Evolutionary conservation across 345 rosid genomes (phyloP).

Genomic region (Moringa oleifera): DNA sequence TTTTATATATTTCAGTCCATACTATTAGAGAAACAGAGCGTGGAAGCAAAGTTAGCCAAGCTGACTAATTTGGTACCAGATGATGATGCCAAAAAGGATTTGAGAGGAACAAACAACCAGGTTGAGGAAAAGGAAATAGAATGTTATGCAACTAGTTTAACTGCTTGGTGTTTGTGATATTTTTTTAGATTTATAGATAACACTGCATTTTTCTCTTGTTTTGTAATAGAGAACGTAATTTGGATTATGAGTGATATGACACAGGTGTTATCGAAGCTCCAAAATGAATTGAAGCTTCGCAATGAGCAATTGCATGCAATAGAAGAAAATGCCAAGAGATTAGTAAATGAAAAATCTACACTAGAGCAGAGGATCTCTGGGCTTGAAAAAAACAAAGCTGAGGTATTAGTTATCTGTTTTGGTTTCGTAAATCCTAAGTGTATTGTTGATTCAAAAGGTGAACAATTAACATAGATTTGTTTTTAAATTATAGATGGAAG

Average conservation of each 20-base stretch:
- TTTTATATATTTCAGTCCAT: constrained; percentile 41
- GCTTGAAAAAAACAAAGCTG: constrained; percentile 59
- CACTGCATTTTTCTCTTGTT: constrained; percentile 1
- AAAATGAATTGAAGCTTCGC: constrained; percentile 56
- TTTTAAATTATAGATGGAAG: constrained; percentile 40
- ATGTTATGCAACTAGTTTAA: not conserved
- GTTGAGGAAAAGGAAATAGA: constrained; percentile 29
- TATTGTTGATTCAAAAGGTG: not conserved
- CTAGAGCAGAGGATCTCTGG: constrained; percentile 56
- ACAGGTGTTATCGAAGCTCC: constrained; percentile 52
- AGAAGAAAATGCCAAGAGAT: constrained; percentile 44
- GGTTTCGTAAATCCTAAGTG: not conserved
- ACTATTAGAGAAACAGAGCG: constrained; percentile 47
- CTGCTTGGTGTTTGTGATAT: not conserved
- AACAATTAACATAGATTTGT: not conserved
- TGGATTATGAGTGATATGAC: constrained; percentile 19
- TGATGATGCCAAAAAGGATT: constrained; percentile 38
- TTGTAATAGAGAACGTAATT: not conserved
- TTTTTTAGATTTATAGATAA: not conserved
- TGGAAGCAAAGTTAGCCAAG: constrained; percentile 54
- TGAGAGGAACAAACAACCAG: constrained; percentile 42
- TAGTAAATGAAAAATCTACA: constrained; percentile 48
- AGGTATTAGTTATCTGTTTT: constrained; percentile 17
- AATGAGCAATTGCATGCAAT: constrained; percentile 50
- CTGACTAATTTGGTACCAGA: constrained; percentile 36